Evolutionary conservation across 768 basidiomycete species (phyloP).

Genomic region (Russula sp.): DNA sequence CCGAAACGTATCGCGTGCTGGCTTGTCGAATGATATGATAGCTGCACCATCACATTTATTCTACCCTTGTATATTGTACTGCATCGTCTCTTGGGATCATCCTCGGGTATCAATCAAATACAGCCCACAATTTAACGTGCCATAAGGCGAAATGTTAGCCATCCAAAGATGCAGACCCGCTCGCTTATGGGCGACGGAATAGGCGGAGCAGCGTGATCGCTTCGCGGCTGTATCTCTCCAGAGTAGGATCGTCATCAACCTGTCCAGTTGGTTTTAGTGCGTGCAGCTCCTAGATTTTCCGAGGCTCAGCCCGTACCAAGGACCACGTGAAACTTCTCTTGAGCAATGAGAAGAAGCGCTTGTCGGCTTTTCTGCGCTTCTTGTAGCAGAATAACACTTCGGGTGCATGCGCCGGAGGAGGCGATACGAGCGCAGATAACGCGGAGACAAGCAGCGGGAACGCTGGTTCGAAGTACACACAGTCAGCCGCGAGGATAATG

Average conservation of each 20-base stretch:
- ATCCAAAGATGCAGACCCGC: neutral
- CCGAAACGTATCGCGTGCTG: too few species aligned
- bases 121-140: neutral
- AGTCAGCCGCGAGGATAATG: slow-evolving; percentile 85
- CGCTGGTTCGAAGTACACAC: slow-evolving; percentile 92
- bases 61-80: neutral
- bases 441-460: slow-evolving; percentile 85
- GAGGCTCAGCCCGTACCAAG: slow-evolving; percentile 40
- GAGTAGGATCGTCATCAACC: slow-evolving; percentile 61
- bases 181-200: slow-evolving; percentile 10
- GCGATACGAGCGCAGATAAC: slow-evolving; percentile 49
- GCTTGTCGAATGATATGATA: neutral
- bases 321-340: slow-evolving; percentile 73
- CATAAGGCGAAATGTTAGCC: neutral
- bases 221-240: slow-evolving; percentile 52
- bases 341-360: slow-evolving; percentile 74
- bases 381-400: slow-evolving; percentile 91
- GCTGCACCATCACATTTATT: neutral
- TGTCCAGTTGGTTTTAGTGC: slow-evolving; percentile 27
- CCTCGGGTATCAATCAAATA: neutral
- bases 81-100: neutral
- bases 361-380: slow-evolving; percentile 90
- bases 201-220: slow-evolving; percentile 59
- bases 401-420: slow-evolving; percentile 32
- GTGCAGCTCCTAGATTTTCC: neutral